phyloP scores from a whole-genome alignment of 768 basidiomycete species.

The Podaxis rugospora region DNA sequence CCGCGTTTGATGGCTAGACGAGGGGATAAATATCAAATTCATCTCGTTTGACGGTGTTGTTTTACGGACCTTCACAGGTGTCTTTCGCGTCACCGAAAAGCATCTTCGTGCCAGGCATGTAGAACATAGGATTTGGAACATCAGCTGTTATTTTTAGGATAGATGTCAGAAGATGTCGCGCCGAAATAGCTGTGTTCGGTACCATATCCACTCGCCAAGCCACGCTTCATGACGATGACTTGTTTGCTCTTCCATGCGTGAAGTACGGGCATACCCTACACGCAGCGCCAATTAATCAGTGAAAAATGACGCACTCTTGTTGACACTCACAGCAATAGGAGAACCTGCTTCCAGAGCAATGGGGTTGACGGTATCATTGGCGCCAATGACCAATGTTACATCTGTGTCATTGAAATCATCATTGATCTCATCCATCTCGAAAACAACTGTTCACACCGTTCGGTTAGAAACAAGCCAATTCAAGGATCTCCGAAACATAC shows the following conservation, averaged over 20 bases:
- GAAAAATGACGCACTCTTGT: background rate
- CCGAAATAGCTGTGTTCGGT: conserved; percentile 14
- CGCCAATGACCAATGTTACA: conserved; percentile 87
- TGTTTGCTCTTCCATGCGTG: conserved; percentile 94
- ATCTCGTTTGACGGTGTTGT: background rate
- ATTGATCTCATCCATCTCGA: conserved; percentile 95
- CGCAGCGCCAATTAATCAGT: background rate
- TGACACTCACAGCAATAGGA: conserved; percentile 58
- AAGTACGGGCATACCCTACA: conserved; percentile 82
- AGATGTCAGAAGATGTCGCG: conserved; percentile 6
- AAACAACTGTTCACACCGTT: conserved; percentile 52
- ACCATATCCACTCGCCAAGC: conserved; percentile 88
- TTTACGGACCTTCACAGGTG: conserved; percentile 68
- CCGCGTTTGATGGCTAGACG: conserved; percentile 54
- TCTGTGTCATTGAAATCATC: conserved; percentile 88
- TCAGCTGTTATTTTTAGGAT: conserved; percentile 48
- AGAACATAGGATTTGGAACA: conserved; percentile 93
- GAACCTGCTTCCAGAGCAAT: conserved; percentile 85
- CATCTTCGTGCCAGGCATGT: conserved; percentile 88
- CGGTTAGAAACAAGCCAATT: background rate
- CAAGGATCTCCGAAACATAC: conserved; percentile 33
- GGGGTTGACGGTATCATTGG: conserved; percentile 91
- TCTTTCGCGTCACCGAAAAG: conserved; percentile 90
- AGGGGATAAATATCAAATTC: conserved; percentile 7
- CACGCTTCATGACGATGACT: conserved; percentile 90